phyloP scores from a whole-genome alignment of 1,284 basidiomycete species.

The Coriolopsis trogii region DNA sequence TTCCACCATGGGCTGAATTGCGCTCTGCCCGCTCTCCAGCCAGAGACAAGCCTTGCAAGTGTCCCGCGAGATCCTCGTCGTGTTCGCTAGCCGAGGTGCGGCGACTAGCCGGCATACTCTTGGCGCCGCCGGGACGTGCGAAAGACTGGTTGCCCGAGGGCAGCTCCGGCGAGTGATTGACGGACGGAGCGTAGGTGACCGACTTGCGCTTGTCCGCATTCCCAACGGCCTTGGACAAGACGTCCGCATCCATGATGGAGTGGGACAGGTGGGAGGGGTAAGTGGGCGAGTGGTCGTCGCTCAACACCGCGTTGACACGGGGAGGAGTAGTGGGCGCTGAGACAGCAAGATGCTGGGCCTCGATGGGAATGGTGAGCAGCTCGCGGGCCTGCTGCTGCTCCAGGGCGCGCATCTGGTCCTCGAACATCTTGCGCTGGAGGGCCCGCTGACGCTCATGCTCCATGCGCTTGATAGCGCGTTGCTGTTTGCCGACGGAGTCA shows the following conservation, averaged over 20 bases:
- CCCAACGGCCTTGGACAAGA: slow-evolving; percentile 66
- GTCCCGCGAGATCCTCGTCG: slow-evolving; percentile 77
- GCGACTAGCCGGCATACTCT: slow-evolving; percentile 87
- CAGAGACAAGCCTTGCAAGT: slow-evolving; percentile 69
- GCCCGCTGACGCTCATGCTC: slow-evolving; percentile 89
- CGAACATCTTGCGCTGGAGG: slow-evolving; percentile 87
- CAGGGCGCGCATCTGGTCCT: slow-evolving; percentile 90
- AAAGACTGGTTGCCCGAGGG: slow-evolving; percentile 54
- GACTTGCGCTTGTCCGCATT: slow-evolving; percentile 81
- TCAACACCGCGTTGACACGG: slow-evolving; percentile 66
- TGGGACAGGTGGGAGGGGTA: slow-evolving; percentile 47
- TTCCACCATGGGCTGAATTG: slow-evolving; percentile 25
- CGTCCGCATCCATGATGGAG: slow-evolving; percentile 58
- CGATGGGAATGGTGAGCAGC: slow-evolving; percentile 72
- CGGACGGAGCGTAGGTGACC: slow-evolving; percentile 79
- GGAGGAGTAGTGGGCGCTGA: slow-evolving; percentile 85
- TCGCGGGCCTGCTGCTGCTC: slow-evolving; percentile 91
- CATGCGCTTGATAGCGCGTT: slow-evolving; percentile 88
- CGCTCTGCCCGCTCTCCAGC: slow-evolving; percentile 56
- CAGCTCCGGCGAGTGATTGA: slow-evolving; percentile 72
- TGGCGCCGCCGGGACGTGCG: slow-evolving; percentile 70
- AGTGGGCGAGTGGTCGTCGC: slow-evolving; percentile 44
- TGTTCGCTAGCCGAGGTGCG: slow-evolving; percentile 81
- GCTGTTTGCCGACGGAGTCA: slow-evolving; percentile 23
- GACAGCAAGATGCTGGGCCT: slow-evolving; percentile 72